Conservation (phyloP, 257 asterid species). For the Solanum raphanifolium region DNA sequence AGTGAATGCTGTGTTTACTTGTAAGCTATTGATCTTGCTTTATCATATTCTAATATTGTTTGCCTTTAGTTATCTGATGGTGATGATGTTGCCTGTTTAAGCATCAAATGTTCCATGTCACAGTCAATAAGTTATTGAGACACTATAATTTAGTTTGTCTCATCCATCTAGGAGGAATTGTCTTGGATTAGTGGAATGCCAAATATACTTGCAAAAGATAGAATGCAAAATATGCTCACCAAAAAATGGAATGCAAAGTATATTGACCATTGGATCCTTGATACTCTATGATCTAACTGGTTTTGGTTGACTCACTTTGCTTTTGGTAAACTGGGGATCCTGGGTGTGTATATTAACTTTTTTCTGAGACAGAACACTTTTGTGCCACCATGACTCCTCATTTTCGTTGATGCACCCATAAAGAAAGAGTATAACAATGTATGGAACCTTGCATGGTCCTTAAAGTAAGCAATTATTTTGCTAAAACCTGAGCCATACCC, state of each 20-base stretch:
- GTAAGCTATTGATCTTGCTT: neutral
- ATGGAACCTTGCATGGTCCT: neutral
- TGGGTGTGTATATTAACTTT: neutral
- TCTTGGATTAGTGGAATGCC: neutral
- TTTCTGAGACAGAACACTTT: neutral
- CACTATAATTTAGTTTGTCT: neutral
- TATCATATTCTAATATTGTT: neutral
- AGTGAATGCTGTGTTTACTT: neutral
- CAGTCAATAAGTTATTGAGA: neutral
- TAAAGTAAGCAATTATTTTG: neutral
- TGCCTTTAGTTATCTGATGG: neutral
- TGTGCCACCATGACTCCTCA: neutral
- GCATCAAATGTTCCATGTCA: neutral
- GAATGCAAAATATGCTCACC: neutral
- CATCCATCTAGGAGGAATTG: neutral
- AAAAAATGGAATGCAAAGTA: neutral
- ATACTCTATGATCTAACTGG: neutral
- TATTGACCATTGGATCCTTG: neutral
- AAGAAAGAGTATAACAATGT: neutral
- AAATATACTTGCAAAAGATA: neutral
- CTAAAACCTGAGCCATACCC: neutral
- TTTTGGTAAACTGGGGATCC: neutral
- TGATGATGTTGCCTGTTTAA: neutral
- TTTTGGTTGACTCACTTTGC: neutral
- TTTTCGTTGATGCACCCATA: neutral